Conservation (phyloP, 2,329 filamentous ascomycete species). For the Davidsoniella eucalypti region DNA sequence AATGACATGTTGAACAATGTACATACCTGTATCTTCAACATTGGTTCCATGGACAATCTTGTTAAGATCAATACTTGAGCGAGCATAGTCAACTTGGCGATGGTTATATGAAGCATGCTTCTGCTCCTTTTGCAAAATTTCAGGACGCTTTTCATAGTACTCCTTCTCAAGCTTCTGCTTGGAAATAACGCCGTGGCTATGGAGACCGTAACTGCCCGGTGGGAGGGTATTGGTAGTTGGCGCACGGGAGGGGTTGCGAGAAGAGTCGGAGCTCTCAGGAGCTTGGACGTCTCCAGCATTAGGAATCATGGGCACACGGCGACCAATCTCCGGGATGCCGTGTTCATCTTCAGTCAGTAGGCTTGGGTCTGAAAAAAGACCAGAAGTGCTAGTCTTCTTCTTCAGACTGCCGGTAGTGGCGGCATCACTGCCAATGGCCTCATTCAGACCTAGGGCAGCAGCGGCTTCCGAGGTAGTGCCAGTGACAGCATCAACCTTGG, state of each 20-base stretch:
- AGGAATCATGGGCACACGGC: constrained; percentile 84
- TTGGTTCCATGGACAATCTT: constrained; percentile 63
- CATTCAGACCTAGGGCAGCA: constrained; percentile 66
- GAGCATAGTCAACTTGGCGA: constrained; percentile 50
- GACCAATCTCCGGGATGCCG: constrained; percentile 82
- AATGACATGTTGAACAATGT: background rate
- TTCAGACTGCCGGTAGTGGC: constrained; percentile 31
- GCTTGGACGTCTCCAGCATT: constrained; percentile 92
- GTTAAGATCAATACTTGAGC: constrained; percentile 82
- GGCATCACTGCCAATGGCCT: constrained; percentile 23
- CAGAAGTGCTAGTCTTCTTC: constrained; percentile 29
- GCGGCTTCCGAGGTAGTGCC: constrained; percentile 81
- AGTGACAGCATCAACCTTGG: constrained; percentile 59
- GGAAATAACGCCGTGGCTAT: constrained; percentile 63
- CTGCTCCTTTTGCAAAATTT: constrained; percentile 59
- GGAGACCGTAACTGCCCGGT: constrained; percentile 82
- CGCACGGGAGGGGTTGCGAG: constrained; percentile 49
- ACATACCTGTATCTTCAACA: constrained; percentile 13
- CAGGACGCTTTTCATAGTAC: constrained; percentile 86
- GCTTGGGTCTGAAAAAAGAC: constrained; percentile 33
- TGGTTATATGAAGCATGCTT: constrained; percentile 40
- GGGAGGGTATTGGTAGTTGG: constrained; percentile 56
- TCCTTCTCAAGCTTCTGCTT: constrained; percentile 76
- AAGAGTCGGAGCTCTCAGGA: constrained; percentile 31
- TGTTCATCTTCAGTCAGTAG: constrained; percentile 51